Conservation (phyloP, 1,284 basidiomycete genomes). For the Fomitopsis pinicola region DNA sequence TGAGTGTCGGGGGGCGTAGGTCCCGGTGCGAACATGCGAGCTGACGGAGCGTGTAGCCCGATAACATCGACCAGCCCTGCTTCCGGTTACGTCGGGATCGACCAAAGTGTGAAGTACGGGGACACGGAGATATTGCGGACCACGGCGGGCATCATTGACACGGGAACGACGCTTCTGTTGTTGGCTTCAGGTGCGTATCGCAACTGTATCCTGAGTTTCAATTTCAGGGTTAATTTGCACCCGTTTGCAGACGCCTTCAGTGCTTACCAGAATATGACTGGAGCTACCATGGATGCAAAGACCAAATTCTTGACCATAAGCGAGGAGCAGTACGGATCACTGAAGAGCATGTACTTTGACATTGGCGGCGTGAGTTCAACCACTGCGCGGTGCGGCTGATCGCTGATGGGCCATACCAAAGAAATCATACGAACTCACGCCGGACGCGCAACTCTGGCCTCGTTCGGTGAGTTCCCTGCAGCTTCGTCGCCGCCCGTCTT, state of each 20-base stretch:
- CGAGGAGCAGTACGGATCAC: constrained; percentile 37
- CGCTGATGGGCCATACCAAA: neutral
- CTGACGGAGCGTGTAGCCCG: constrained; percentile 33
- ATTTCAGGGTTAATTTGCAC: neutral
- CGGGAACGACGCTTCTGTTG: constrained; percentile 30
- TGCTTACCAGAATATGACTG: constrained; percentile 45
- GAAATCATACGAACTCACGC: constrained; percentile 21
- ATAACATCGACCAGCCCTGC: constrained; percentile 32
- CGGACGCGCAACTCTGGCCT: constrained; percentile 25
- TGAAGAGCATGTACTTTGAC: constrained; percentile 39
- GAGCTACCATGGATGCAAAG: constrained; percentile 34
- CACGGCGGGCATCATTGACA: constrained; percentile 26
- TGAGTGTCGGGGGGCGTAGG: constrained; percentile 22
- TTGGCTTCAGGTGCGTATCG: constrained; percentile 28
- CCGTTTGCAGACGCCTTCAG: constrained; percentile 39
- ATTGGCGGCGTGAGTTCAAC: constrained; percentile 32
- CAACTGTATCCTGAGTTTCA: neutral
- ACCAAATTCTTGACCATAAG: constrained; percentile 40
- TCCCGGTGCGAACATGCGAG: constrained; percentile 21
- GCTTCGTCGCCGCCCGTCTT: neutral
- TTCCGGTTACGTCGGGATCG: constrained; percentile 23
- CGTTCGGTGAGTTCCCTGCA: constrained; percentile 15
- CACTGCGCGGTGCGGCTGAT: neutral
- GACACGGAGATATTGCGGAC: constrained; percentile 18
- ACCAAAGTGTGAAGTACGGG: constrained; percentile 21